These are phyloP conservation scores for Obba rivulosa DNA, from an alignment of 768 basidiomycete species.

Conservation along the genomic window DNA sequence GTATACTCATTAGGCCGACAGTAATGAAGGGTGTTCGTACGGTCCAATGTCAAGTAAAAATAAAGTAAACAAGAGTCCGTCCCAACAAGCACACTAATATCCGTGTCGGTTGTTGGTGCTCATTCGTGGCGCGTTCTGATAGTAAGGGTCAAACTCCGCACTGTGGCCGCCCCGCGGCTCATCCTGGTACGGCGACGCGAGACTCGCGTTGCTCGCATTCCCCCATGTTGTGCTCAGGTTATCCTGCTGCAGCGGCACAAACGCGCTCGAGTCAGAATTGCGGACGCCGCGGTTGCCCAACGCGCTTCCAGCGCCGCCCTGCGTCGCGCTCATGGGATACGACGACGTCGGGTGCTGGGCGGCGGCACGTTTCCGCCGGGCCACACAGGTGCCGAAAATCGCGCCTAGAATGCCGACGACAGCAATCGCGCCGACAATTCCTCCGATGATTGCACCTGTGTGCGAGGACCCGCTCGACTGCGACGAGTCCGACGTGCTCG, in stretches of 20 bases:
- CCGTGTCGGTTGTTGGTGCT: slow-evolving; percentile 14
- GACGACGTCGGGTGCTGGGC: slow-evolving; percentile 24
- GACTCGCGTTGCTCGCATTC: slow-evolving; percentile 46
- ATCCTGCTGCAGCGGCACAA: slow-evolving; percentile 63
- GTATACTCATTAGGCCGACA: no score
- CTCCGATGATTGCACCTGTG: slow-evolving; percentile 43
- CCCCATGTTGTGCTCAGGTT: slow-evolving; percentile 51
- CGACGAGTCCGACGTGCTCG: background rate
- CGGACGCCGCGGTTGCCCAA: slow-evolving; percentile 27
- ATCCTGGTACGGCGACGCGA: slow-evolving; percentile 36
- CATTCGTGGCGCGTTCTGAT: slow-evolving; percentile 23
- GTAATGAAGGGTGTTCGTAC: no score
- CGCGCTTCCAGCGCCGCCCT: slow-evolving; percentile 22
- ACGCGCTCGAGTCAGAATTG: slow-evolving; percentile 62
- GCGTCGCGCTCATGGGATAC: slow-evolving; percentile 35
- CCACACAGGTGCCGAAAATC: slow-evolving; percentile 45
- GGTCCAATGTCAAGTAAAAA: background rate
- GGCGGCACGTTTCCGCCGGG: slow-evolving; percentile 44
- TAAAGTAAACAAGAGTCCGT: background rate
- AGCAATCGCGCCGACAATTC: slow-evolving; percentile 48
- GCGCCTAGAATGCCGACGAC: slow-evolving; percentile 46
- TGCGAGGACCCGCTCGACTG: slow-evolving; percentile 21
- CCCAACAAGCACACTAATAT: background rate
- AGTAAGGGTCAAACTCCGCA: slow-evolving; percentile 33
- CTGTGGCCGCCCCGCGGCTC: slow-evolving; percentile 16